Evolutionary conservation across 768 basidiomycete species (phyloP).

Genomic region (Fistulinella prunicolor): DNA sequence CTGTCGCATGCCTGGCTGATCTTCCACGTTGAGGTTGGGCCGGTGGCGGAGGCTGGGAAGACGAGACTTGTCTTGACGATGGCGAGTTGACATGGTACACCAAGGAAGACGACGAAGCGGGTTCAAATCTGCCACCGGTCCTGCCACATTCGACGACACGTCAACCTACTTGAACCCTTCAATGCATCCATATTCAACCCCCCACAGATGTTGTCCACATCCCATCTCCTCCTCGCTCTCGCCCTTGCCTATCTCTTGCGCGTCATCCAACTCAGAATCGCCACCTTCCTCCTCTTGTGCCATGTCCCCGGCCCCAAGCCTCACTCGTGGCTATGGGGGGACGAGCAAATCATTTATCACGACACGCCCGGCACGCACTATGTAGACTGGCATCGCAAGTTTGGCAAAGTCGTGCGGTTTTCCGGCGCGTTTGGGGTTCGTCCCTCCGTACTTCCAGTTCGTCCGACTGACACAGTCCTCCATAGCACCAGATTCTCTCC

Average conservation of each 20-base stretch:
- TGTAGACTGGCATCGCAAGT: constrained; percentile 49
- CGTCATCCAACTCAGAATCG: constrained; percentile 35
- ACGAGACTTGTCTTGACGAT: constrained; percentile 25
- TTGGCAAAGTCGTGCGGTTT: constrained; percentile 54
- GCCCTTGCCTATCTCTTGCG: constrained; percentile 31
- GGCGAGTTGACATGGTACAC: constrained; percentile 29
- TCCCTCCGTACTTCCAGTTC: constrained; percentile 2
- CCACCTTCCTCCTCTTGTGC: constrained; percentile 33
- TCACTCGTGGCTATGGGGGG: constrained; percentile 56
- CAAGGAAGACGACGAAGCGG: too few species aligned
- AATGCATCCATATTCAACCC: neutral
- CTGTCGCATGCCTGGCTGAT: constrained; percentile 20
- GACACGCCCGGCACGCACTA: constrained; percentile 50
- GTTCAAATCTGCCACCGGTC: too few species aligned
- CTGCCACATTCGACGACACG: too few species aligned
- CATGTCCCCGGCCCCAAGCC: constrained; percentile 51
- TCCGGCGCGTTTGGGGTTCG: constrained; percentile 55
- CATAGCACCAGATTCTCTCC: constrained; percentile 55
- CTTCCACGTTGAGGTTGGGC: constrained; percentile 39
- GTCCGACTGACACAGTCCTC: constrained; percentile 9
- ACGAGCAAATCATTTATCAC: constrained; percentile 56
- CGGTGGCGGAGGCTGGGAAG: constrained; percentile 30
- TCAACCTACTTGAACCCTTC: constrained; percentile 3
- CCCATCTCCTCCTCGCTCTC: constrained; percentile 15
- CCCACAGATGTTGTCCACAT: constrained; percentile 8